These are phyloP conservation scores for Saururus chinensis DNA, from an alignment of 164 flowering plant species.

Conservation along the genomic window DNA sequence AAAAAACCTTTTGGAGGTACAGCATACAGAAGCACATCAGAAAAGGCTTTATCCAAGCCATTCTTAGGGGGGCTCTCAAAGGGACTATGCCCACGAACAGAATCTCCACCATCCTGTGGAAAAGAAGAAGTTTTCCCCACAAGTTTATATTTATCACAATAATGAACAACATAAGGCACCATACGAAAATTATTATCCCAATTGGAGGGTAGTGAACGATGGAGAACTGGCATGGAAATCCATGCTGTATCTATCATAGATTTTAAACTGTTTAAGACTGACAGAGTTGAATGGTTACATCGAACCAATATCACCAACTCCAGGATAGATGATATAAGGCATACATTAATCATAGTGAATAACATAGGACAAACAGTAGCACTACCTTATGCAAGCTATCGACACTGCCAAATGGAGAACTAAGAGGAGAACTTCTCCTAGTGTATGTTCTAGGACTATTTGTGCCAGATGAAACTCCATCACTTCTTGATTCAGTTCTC, in stretches of 20 bases:
- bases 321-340: neutral
- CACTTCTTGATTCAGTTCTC: conserved; percentile 97
- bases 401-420: conserved; percentile 83
- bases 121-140: neutral
- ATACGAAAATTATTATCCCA: too few relatives aligned
- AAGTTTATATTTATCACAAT: too few relatives aligned
- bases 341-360: neutral
- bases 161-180: too few relatives aligned
- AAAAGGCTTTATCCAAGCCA: conserved; percentile 67
- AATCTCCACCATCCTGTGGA: conserved; percentile 67
- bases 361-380: conserved; percentile 2
- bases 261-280: too few relatives aligned
- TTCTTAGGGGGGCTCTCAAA: conserved; percentile 88
- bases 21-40: conserved; percentile 66
- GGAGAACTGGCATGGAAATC: too few relatives aligned
- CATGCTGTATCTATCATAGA: too few relatives aligned
- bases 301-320: too few relatives aligned
- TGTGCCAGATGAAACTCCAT: conserved; percentile 86
- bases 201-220: too few relatives aligned
- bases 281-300: too few relatives aligned
- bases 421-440: conserved; percentile 82
- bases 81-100: conserved; percentile 78
- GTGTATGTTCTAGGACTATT: conserved; percentile 94
- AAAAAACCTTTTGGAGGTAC: conserved; percentile 89
- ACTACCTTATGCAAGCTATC: conserved; percentile 74